Evolutionary conservation across 148 eudicot genomes (phyloP), one percentile per base, ranked within the genome.

Genomic region (Fagopyrum esculentum): DNA sequence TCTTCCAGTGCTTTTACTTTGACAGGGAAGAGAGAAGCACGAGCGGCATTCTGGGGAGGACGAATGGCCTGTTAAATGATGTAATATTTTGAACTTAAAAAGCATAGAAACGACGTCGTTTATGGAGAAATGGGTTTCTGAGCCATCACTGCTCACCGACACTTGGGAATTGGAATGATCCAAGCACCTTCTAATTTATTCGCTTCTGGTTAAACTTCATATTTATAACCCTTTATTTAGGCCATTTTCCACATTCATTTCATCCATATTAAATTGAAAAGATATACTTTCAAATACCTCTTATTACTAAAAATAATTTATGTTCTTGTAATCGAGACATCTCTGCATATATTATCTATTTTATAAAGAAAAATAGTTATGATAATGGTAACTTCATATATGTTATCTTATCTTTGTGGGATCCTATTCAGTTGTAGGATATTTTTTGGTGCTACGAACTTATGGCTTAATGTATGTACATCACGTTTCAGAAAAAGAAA

Each of bases 71-170:
- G 47, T 40, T 66, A 66, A 35, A 66, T 66, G 71, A 40, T 35
- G 71, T 17, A 66, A 43, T 22, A 29, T 66, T 63, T 66, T 66
- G 45, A 43, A 66, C 40, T 40, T 66, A 13, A 12, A 30, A 64
- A 66, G 6, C 71, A 40, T 43, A 17, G 47, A 66, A 66, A 46
- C 71, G 71, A 66, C 71, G 71, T 66, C 71, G 71, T 66, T 66
- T 66, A 45, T 2, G 1, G 17, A 9, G 71, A 66, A 43, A 13
- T 43, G 45, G 45, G 46, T 43, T 63, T 66, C 12, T 6, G 44
- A 29, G 13, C 12, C 40, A 15, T 61, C 17, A 64, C 17, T 30
- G 16, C 44, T 40, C 71, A 66, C 71, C 71, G 71, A 66, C 71
- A 66, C 71, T 4, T 66, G 71, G 71, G 30, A 66, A 45, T 12